Evolutionary conservation across 106 monocot genomes (phyloP).

Genomic region (Ottelia alismoides): DNA sequence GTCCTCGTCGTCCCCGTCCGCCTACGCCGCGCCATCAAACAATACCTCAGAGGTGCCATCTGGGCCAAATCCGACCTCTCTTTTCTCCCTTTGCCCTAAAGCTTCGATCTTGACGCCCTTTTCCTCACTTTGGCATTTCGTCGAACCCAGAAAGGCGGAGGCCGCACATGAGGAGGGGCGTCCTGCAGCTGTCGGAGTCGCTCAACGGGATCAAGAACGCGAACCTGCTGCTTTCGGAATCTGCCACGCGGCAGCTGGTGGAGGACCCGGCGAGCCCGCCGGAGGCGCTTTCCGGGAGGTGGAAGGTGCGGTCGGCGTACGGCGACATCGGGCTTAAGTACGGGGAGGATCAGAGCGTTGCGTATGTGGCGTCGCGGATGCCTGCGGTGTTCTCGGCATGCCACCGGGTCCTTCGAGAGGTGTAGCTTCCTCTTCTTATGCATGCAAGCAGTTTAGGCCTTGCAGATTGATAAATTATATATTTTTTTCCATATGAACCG

Average conservation of each 20-base stretch:
- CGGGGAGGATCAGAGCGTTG: conserved; percentile 74
- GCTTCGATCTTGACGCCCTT: too few species aligned
- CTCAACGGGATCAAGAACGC: conserved; percentile 50
- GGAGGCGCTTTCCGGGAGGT: conserved; percentile 32
- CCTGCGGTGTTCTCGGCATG: conserved; percentile 89
- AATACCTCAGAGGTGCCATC: too few species aligned
- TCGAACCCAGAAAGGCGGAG: conserved; percentile 57
- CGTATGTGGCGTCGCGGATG: conserved; percentile 96
- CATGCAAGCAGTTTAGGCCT: too few species aligned
- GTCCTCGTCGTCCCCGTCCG: conserved; percentile 76
- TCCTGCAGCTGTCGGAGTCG: conserved; percentile 58
- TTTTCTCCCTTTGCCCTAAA: too few species aligned
- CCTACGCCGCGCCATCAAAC: conserved; percentile 87
- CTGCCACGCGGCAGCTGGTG: conserved; percentile 40
- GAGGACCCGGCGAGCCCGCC: conserved; percentile 48
- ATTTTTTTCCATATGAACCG: too few species aligned
- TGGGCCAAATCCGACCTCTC: too few species aligned
- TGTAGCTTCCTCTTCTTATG: too few species aligned
- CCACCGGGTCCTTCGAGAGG: conserved; percentile 87
- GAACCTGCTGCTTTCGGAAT: conserved; percentile 40
- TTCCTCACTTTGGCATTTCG: too few species aligned
- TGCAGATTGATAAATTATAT: too few species aligned
- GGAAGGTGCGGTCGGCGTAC: conserved; percentile 87
- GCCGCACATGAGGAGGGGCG: conserved; percentile 67
- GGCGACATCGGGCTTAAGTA: conserved; percentile 88